A percentile compares a stretch with the other conserved stretches of the same genome.
phyloP scores from a whole-genome alignment of 495 filamentous ascomycete genomes.

The Penicillium crystallinum region DNA sequence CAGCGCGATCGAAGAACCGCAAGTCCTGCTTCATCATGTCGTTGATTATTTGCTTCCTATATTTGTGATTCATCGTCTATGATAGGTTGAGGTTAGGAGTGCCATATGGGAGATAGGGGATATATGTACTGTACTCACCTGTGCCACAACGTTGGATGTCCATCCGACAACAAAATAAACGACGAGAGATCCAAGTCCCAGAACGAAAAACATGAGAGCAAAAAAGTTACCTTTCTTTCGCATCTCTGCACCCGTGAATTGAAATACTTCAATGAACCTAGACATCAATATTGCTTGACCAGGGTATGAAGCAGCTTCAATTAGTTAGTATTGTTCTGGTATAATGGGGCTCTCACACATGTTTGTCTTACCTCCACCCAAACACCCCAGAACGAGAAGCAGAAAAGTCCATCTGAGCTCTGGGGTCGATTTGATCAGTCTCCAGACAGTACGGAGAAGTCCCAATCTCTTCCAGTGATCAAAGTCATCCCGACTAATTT shows the following conservation, averaged over 20 bases:
- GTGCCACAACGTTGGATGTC: conserved; percentile 44
- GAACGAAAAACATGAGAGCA: conserved; percentile 58
- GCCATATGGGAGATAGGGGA: not conserved
- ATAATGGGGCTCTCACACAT: not conserved
- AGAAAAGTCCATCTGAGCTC: conserved; percentile 14
- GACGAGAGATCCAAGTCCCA: conserved; percentile 45
- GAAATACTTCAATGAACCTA: conserved; percentile 25
- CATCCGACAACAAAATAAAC: conserved; percentile 52
- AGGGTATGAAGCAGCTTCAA: conserved; percentile 20
- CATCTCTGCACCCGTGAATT: conserved; percentile 21
- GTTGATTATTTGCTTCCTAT: conserved; percentile 56
- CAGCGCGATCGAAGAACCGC: conserved; percentile 54
- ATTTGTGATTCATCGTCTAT: conserved; percentile 34
- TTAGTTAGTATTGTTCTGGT: not conserved
- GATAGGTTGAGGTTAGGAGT: not conserved
- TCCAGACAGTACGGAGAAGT: conserved; percentile 1
- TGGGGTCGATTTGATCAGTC: conserved; percentile 6
- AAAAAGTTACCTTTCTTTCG: conserved; percentile 43
- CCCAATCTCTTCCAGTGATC: conserved; percentile 15
- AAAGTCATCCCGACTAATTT: conserved; percentile 10
- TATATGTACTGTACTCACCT: conserved; percentile 2
- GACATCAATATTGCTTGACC: conserved; percentile 25
- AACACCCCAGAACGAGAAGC: not conserved
- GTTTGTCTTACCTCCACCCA: not conserved
- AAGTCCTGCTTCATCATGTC: conserved; percentile 52